Evolutionary conservation across 2,329 filamentous ascomycete species (phyloP), one percentile per base, ranked within the genome.

Genomic region (Thermothelomyces thermophilus): DNA sequence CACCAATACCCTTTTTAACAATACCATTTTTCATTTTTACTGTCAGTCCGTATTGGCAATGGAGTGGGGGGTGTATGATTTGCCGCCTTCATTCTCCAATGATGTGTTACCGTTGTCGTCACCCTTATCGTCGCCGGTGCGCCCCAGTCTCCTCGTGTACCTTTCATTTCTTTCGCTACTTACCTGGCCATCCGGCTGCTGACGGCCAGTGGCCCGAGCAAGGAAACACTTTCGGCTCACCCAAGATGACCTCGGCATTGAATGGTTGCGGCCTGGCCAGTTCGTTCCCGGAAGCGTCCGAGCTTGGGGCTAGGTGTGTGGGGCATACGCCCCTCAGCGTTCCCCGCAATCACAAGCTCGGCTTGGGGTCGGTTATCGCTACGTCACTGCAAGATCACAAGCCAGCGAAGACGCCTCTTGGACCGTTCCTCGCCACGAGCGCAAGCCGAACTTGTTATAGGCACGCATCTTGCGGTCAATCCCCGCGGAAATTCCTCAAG

Each of bases 271-370:
- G 46, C n/a, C 16, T 17, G 7, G 22, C 22, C 45, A 30, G 41
- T 56, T n/a, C n/a, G n/a, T n/a, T n/a, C 53, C 58, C 57, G 58
- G 56, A 58, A 55, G 53, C 51, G 52, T 59, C 57, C 57, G 55
- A 55, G 45, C 45, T 44, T 44, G 39, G 26, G 44, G 41, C 50
- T 20, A 42, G 30, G 24, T 48, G 35, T 39, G 41, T 53, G 52
- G 43, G 45, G 31, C 20, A 26, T 17, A 10, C 16, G 47, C 46
- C 39, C 47, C 39, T 48, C 36, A 37, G 39, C 16, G 48, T 63
- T 57, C 73, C 73, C 73, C 73, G 75, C 71, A 71, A 73, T 77
- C 74, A 77, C 74, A 77, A 77, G 74, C 74, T 77, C 73, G 73
- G 73, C 69, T 72, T 63, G 59, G 63, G 54, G 65, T 76, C 74